A percentile compares a stretch with the other conserved stretches of the same genome.
phyloP scores from a whole-genome alignment of 192 early-diverging fungal genomes.

The Spinellus fusiger region DNA sequence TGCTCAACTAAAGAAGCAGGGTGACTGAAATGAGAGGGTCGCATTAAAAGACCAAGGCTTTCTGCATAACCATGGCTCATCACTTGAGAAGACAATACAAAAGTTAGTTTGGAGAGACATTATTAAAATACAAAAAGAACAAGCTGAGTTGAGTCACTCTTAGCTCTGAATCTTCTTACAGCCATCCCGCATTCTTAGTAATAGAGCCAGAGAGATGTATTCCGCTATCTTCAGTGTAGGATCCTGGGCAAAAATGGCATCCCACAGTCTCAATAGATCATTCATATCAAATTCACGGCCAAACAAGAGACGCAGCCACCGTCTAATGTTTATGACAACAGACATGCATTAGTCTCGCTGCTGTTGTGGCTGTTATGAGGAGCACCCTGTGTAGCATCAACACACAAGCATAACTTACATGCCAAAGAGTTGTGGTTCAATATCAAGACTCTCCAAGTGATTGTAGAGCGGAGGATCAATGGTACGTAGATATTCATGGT shows the following conservation, averaged over 20 bases:
- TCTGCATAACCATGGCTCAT: conserved; percentile 59
- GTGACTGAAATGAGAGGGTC: conserved; percentile 47
- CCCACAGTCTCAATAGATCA: conserved; percentile 77
- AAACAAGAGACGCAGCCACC: conserved; percentile 92
- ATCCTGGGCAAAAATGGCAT: conserved; percentile 84
- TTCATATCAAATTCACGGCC: conserved; percentile 78
- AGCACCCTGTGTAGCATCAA: too few relatives aligned
- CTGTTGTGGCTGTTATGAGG: too few relatives aligned
- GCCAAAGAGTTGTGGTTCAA: conserved; percentile 94
- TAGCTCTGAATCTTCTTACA: conserved; percentile 39
- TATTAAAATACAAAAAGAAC: not conserved
- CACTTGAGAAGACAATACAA: conserved; percentile 28
- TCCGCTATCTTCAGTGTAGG: conserved; percentile 71
- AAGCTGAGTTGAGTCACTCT: not conserved
- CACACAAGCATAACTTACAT: conserved; percentile 57
- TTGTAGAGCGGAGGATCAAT: conserved; percentile 68
- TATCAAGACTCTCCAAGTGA: conserved; percentile 66
- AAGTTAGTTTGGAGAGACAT: not conserved
- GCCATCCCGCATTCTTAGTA: conserved; percentile 62
- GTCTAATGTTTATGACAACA: conserved; percentile 30
- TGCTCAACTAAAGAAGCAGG: conserved; percentile 53
- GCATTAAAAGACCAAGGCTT: conserved; percentile 57
- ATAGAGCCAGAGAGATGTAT: conserved; percentile 72
- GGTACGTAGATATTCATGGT: conserved; percentile 60
- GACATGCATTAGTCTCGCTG: not conserved